Percentiles rank a stretch among this genome's conserved stretches.
phyloP scores from a whole-genome alignment of 1,284 basidiomycete species.

The Cutaneotrichosporon spelunceum region DNA sequence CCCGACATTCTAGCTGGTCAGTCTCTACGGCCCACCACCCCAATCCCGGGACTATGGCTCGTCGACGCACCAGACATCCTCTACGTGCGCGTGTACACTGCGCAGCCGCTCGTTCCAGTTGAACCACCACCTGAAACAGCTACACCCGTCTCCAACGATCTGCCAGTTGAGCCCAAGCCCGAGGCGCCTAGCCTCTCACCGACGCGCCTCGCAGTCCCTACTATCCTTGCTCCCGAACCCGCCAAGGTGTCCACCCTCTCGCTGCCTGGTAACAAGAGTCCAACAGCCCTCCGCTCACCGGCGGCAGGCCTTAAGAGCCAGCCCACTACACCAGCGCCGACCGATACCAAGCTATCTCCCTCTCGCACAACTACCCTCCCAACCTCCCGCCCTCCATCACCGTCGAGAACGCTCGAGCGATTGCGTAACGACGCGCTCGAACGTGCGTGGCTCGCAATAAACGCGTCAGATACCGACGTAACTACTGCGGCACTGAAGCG shows the following conservation, averaged over 20 bases:
- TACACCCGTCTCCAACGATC: background rate
- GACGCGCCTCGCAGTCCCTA: slow-evolving; percentile 6
- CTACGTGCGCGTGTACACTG: slow-evolving; percentile 21
- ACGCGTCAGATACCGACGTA: slow-evolving; percentile 12
- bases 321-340: background rate
- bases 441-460: slow-evolving; percentile 29
- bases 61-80: slow-evolving; percentile 30
- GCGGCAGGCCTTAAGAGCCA: background rate
- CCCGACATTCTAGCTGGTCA: slow-evolving; percentile 23
- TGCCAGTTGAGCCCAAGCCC: background rate
- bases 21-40: slow-evolving; percentile 22
- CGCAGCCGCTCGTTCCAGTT: background rate
- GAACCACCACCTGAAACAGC: background rate
- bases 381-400: background rate
- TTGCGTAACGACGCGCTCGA: slow-evolving; percentile 29
- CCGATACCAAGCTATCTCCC: background rate
- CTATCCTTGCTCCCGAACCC: background rate
- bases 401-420: slow-evolving; percentile 5
- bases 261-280: background rate
- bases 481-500: slow-evolving; percentile 7
- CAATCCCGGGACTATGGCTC: slow-evolving; percentile 32
- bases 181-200: background rate
- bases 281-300: background rate
- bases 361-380: no score
- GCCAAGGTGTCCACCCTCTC: background rate